phyloP scores from a whole-genome alignment of 2,329 filamentous ascomycete genomes.

The Penicillium italicum region DNA sequence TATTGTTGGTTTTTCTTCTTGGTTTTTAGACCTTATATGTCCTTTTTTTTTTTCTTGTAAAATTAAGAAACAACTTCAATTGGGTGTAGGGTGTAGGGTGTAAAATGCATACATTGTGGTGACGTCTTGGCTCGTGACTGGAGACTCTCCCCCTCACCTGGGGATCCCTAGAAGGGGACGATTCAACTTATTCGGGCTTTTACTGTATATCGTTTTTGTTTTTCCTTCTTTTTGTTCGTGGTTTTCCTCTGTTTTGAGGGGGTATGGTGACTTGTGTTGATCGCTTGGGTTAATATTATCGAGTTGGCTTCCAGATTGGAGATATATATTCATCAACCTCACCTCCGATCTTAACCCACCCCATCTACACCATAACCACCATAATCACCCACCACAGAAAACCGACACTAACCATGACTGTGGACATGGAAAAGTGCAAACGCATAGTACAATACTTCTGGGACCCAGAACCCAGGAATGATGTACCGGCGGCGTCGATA shows the following conservation, averaged over 20 bases:
- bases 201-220: no score
- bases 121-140: constrained; percentile 9
- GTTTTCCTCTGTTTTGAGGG: no score
- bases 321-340: neutral
- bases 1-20: neutral
- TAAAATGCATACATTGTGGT: neutral
- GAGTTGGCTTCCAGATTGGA: neutral
- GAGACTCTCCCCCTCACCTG: neutral
- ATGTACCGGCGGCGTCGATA: constrained; percentile 64
- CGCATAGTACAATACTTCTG: constrained; percentile 87
- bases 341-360: neutral
- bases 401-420: constrained; percentile 49
- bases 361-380: neutral
- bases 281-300: neutral
- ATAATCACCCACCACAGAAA: neutral
- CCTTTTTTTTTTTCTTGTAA: neutral
- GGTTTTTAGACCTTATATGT: neutral
- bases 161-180: neutral
- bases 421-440: constrained; percentile 73
- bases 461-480: constrained; percentile 84
- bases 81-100: neutral
- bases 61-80: neutral
- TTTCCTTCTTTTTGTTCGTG: neutral
- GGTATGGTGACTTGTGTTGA: neutral
- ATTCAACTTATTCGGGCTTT: neutral